A percentile compares a stretch with the other conserved stretches of the same genome.
Evolutionary conservation across 345 rosid genomes (phyloP).

Genomic region (Kandelia obovata): DNA sequence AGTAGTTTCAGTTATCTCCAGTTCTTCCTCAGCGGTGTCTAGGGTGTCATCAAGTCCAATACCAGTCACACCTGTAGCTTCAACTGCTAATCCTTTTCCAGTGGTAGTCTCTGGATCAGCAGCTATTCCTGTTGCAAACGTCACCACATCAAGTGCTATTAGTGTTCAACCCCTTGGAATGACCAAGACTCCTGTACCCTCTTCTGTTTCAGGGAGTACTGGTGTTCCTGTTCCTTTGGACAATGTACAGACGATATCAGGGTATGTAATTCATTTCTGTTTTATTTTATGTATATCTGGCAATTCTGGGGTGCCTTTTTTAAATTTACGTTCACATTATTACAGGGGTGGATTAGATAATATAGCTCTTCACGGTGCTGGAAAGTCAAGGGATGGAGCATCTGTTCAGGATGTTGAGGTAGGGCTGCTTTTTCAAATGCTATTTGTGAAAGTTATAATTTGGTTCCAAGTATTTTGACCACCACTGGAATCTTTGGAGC

Average conservation of each 20-base stretch:
- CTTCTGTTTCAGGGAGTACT: slow-evolving; percentile 36
- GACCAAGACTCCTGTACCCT: slow-evolving; percentile 28
- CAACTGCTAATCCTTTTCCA: slow-evolving; percentile 39
- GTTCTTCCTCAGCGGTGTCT: slow-evolving; percentile 31
- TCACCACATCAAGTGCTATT: slow-evolving; percentile 26
- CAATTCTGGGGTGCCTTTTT: not conserved
- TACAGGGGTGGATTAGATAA: slow-evolving; percentile 41
- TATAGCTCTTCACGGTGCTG: slow-evolving; percentile 40
- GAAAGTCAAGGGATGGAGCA: slow-evolving; percentile 43
- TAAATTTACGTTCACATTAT: not conserved
- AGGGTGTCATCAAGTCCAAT: slow-evolving; percentile 58
- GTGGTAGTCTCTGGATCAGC: slow-evolving; percentile 45
- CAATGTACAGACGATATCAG: slow-evolving; percentile 39
- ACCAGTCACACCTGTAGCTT: slow-evolving; percentile 43
- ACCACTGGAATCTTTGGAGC: not conserved
- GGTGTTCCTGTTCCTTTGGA: slow-evolving; percentile 26
- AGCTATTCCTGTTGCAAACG: slow-evolving; percentile 33
- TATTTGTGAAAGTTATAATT: slow-evolving; percentile 6
- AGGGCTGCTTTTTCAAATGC: slow-evolving; percentile 17
- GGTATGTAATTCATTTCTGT: slow-evolving; percentile 36
- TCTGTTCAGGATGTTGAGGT: slow-evolving; percentile 59
- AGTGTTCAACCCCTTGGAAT: slow-evolving; percentile 27
- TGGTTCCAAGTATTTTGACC: not conserved
- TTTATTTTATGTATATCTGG: slow-evolving; percentile 11
- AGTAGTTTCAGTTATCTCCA: slow-evolving; percentile 43